phyloP scores from a whole-genome alignment of 495 filamentous ascomycete genomes.

The Trichoderma asperelloides region DNA sequence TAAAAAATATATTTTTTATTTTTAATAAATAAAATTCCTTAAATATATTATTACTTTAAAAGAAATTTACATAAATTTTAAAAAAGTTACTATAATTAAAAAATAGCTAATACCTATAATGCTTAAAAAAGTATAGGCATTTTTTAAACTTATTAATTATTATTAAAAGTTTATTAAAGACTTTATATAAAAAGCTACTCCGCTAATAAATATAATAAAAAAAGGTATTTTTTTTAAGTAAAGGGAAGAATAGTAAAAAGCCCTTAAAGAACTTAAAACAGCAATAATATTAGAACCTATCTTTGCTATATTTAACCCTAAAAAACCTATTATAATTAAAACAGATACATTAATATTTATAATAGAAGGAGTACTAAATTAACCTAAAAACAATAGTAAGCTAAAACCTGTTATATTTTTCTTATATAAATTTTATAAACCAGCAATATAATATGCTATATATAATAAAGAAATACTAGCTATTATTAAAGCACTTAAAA shows the following conservation, averaged over 20 bases:
- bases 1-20: no score
- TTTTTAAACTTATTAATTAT: background rate
- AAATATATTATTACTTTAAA: background rate
- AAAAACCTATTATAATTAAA: no score
- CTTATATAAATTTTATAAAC: no score
- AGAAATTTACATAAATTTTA: background rate
- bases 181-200: background rate
- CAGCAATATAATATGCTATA: no score
- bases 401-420: no score
- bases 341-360: no score
- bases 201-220: background rate
- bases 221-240: background rate
- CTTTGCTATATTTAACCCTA: no score
- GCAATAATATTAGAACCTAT: background rate
- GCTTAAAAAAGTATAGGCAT: background rate
- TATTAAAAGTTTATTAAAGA: conserved; percentile 7
- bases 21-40: no score
- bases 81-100: background rate
- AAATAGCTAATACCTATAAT: background rate
- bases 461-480: no score
- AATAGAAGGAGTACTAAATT: no score
- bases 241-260: background rate
- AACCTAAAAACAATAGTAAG: no score
- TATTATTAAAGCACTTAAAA: background rate
- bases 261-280: background rate